Evolutionary conservation across 495 filamentous ascomycete species (phyloP), one percentile per base, ranked within the genome.

Genomic region (Trichocladium antarcticum): DNA sequence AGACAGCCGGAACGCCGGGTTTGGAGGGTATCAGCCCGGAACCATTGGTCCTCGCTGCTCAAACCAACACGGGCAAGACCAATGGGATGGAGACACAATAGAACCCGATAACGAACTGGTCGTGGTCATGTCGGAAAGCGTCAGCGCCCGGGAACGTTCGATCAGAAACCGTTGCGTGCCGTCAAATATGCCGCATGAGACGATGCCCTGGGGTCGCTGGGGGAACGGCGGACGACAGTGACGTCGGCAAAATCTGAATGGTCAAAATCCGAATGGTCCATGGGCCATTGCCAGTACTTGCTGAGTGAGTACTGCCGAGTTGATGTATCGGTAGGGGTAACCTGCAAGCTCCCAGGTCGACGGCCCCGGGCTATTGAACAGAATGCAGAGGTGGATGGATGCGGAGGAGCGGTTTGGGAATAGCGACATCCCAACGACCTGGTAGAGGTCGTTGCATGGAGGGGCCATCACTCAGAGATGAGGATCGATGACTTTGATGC

Each of bases 11-110:
- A 27, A 27, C 31, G 4, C 2, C 31, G 10, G 11, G 12, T 32
- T 10, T 19, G 62, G 62, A 62, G 57, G 60, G 59, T 65, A 65
- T 62, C 61, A 45, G 37, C 40, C 29, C 29, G 28, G 37, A 31
- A 28, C 40, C 55, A 63, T 63, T 61, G 57, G 59, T 40, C 20
- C 15, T 36, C 11, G 29, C 8, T 8, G 36, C 36, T 37, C 36
- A 36, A 50, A 46, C 38, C 42, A 22, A 49, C 22, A 37, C 15
- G 14, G 17, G 11, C 29, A 28, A 53, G 37, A 41, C 59, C 59
- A 65, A 65, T 61, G 48, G 38, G 54, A 34, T 22, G 12, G 6
- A 4, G 7, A 47, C 34, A 49, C 57, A 58, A 49, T 51, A 45
- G 55, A 49, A 50, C 37, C 37, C 11, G 21, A 24, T 41, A 38